Percentiles rank a stretch among this genome's conserved stretches.
Conservation (phyloP, 2,329 filamentous ascomycete species). For the Fusarium circinatum region DNA sequence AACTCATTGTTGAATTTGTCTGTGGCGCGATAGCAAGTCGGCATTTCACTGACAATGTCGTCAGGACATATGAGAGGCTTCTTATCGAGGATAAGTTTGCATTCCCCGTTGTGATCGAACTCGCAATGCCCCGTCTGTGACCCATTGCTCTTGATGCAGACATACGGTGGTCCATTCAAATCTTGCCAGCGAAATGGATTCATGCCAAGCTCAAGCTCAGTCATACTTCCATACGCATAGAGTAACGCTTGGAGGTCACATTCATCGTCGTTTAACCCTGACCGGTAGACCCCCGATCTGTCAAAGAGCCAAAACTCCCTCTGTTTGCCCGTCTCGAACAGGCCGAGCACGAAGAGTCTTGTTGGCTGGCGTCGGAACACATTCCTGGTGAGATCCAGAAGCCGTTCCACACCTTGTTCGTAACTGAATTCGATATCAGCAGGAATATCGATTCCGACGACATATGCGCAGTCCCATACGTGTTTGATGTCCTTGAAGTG, state of each 20-base stretch:
- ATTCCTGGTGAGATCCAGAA: not conserved
- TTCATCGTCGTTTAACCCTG: not conserved
- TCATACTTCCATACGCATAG: conserved; percentile 15
- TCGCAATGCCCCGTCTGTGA: not conserved
- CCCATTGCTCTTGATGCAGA: not conserved
- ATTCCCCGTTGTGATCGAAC: not conserved
- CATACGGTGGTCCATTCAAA: not conserved
- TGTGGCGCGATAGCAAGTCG: conserved; percentile 29
- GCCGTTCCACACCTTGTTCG: not conserved
- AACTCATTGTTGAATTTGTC: not conserved
- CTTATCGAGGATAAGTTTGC: conserved; percentile 9
- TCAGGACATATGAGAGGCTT: not conserved
- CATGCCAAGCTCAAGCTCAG: conserved; percentile 6
- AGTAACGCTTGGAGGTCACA: not conserved
- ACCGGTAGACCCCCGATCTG: conserved; percentile 34
- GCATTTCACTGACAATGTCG: conserved; percentile 26
- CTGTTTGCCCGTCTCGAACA: conserved; percentile 14
- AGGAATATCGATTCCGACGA: not conserved
- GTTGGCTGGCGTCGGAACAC: conserved; percentile 24
- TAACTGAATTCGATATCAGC: not conserved
- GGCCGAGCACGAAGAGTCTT: conserved; percentile 30
- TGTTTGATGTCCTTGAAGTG: too few relatives aligned
- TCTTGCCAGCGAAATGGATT: not conserved
- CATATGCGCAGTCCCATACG: not conserved
- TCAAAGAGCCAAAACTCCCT: conserved; percentile 42